Percentiles rank a stretch among this genome's conserved stretches.
Conservation (phyloP, 1,284 basidiomycete genomes). For the Rhodotorula mucilaginosa region DNA sequence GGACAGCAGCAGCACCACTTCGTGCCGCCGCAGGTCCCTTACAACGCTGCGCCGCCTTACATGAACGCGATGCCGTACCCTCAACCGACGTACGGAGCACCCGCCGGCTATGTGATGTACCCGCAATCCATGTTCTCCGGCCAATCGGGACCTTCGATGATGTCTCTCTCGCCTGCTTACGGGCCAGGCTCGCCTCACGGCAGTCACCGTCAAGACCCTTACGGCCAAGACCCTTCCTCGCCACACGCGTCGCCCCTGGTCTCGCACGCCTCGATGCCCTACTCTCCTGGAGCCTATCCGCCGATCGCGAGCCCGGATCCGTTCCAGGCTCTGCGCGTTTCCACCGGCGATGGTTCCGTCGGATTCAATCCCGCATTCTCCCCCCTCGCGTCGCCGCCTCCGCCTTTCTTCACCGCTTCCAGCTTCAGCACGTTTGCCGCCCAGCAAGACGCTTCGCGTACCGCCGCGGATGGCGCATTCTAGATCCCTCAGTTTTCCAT, state of each 20-base stretch:
- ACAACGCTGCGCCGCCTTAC: neutral
- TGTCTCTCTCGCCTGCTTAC: slow-evolving; percentile 15
- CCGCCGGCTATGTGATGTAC: neutral
- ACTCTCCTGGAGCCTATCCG: slow-evolving; percentile 18
- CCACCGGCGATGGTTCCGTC: neutral
- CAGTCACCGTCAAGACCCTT: neutral
- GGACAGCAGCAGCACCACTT: neutral
- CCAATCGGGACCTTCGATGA: neutral
- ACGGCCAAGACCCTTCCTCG: neutral
- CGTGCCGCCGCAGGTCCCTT: neutral
- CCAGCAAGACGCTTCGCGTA: neutral
- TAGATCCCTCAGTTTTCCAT: neutral
- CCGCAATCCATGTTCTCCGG: slow-evolving; percentile 1
- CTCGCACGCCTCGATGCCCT: slow-evolving; percentile 6
- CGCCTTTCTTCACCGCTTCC: neutral
- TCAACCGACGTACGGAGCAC: neutral
- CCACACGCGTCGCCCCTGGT: slow-evolving; percentile 13
- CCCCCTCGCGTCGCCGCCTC: slow-evolving; percentile 5
- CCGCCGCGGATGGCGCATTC: neutral
- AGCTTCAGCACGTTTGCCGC: slow-evolving; percentile 1
- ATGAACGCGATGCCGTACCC: slow-evolving; percentile 1
- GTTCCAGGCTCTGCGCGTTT: slow-evolving; percentile 17
- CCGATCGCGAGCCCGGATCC: slow-evolving; percentile 19
- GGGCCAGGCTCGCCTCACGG: neutral
- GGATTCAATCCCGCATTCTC: slow-evolving; percentile 31